A percentile compares a stretch with the other conserved stretches of the same genome.
Evolutionary conservation across 2,329 filamentous ascomycete species (phyloP).

Genomic region (Penicillium hesseltinei): DNA sequence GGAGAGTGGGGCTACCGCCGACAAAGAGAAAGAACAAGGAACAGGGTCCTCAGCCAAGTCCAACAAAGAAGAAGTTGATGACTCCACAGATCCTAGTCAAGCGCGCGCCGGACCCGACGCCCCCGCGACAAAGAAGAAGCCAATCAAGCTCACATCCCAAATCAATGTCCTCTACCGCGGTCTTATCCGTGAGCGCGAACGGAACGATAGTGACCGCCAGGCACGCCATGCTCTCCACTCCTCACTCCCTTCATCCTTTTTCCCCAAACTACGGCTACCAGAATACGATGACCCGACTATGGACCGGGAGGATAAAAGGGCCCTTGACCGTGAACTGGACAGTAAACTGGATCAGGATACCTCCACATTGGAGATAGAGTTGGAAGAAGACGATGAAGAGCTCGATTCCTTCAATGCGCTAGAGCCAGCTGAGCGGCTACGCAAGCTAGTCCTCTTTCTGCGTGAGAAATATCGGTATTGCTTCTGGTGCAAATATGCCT

Average conservation of each 20-base stretch:
- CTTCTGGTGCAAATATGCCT: constrained; percentile 92
- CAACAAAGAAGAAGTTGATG: constrained; percentile 16
- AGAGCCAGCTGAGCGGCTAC: constrained; percentile 64
- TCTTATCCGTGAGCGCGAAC: constrained; percentile 66
- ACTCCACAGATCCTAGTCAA: constrained; percentile 13
- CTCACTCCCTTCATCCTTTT: constrained; percentile 36
- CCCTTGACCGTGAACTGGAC: constrained; percentile 57
- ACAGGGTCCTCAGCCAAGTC: neutral
- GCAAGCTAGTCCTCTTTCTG: constrained; percentile 65
- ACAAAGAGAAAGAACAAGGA: constrained; percentile 9
- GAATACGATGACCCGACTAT: constrained; percentile 67
- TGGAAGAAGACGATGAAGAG: constrained; percentile 73
- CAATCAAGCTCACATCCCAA: constrained; percentile 56
- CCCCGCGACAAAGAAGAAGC: constrained; percentile 17
- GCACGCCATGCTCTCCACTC: constrained; percentile 35
- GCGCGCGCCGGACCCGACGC: neutral
- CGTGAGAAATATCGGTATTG: constrained; percentile 76
- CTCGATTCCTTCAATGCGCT: constrained; percentile 75
- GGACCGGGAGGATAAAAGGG: constrained; percentile 69
- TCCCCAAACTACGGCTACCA: constrained; percentile 51
- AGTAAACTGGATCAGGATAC: constrained; percentile 37
- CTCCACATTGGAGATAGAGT: constrained; percentile 50
- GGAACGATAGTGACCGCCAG: constrained; percentile 48
- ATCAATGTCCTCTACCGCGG: constrained; percentile 79
- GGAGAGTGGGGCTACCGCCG: constrained; percentile 23